Conservation (phyloP, 257 asterid species). For the Echites panduratus region DNA sequence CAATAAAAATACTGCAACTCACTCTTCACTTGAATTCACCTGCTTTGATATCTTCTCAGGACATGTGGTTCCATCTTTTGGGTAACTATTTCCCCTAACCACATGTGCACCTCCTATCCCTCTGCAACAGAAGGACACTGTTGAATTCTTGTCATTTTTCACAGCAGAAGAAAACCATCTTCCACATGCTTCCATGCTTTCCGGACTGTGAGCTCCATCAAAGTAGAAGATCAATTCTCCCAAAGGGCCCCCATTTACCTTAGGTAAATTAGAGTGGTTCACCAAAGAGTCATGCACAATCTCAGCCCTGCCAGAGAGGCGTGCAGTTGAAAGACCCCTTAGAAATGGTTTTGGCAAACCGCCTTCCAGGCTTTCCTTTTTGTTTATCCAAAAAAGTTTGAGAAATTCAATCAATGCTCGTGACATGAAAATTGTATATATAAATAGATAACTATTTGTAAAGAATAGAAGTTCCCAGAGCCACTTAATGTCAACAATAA, state of each 20-base stretch:
- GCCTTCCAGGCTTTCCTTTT: conserved; percentile 40
- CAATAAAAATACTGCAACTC: not conserved
- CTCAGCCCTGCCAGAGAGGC: conserved; percentile 84
- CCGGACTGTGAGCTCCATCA: conserved; percentile 98
- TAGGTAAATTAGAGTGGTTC: conserved; percentile 18
- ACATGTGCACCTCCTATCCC: conserved; percentile 22
- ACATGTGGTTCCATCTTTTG: conserved; percentile 20
- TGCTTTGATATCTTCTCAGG: conserved; percentile 46
- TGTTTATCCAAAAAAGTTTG: not conserved
- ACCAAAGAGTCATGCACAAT: conserved; percentile 43
- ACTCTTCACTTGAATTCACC: conserved; percentile 33
- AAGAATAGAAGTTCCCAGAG: not conserved
- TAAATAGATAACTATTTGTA: not conserved
- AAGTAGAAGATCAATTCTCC: conserved; percentile 70
- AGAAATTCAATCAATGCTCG: conserved; percentile 10
- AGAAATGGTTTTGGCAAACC: conserved; percentile 59
- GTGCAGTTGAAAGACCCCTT: conserved; percentile 77
- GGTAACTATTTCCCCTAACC: conserved; percentile 31
- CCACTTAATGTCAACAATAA: not conserved
- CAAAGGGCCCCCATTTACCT: conserved; percentile 24
- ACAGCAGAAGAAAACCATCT: conserved; percentile 69
- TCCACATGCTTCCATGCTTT: conserved; percentile 93
- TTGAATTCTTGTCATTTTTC: conserved; percentile 31
- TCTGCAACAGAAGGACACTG: conserved; percentile 20
- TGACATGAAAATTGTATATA: conserved; percentile 1